Evolutionary conservation across 768 basidiomycete species (phyloP).

Genomic region (Boletus tomentosulus): DNA sequence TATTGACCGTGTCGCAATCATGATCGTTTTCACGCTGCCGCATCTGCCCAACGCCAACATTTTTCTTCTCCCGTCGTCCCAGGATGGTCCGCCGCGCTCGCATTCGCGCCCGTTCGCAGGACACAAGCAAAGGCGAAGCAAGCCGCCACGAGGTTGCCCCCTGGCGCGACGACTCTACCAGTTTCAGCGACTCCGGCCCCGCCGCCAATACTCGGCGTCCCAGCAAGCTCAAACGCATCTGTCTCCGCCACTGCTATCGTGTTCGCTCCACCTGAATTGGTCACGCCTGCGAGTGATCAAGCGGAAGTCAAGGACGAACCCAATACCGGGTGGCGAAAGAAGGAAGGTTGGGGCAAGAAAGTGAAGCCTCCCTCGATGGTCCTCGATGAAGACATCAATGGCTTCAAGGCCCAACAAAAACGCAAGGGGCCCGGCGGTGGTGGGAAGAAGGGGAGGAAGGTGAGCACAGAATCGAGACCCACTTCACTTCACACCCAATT

Average conservation of each 20-base stretch:
- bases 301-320: conserved; percentile 25
- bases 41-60: neutral
- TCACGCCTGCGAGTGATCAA: conserved; percentile 29
- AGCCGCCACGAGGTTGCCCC: conserved; percentile 30
- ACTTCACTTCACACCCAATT: neutral
- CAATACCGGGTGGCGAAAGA: conserved; percentile 35
- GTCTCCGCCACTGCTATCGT: conserved; percentile 61
- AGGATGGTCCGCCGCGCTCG: conserved; percentile 90
- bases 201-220: conserved; percentile 29
- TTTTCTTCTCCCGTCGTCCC: neutral
- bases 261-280: conserved; percentile 63
- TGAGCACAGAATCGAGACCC: conserved; percentile 21
- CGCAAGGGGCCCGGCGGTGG: conserved; percentile 45
- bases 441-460: conserved; percentile 59
- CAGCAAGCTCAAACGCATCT: conserved; percentile 23
- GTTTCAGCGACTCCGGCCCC: conserved; percentile 36
- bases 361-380: conserved; percentile 90
- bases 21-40: conserved; percentile 24
- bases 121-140: conserved; percentile 57
- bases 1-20: conserved; percentile 36
- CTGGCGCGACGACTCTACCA: conserved; percentile 53
- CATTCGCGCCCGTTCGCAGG: conserved; percentile 80
- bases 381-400: conserved; percentile 84
- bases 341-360: conserved; percentile 80
- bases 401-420: conserved; percentile 62